Base-by-base conservation (phyloP, 441 rosid species). In the Populus trichocarpa region DNA sequence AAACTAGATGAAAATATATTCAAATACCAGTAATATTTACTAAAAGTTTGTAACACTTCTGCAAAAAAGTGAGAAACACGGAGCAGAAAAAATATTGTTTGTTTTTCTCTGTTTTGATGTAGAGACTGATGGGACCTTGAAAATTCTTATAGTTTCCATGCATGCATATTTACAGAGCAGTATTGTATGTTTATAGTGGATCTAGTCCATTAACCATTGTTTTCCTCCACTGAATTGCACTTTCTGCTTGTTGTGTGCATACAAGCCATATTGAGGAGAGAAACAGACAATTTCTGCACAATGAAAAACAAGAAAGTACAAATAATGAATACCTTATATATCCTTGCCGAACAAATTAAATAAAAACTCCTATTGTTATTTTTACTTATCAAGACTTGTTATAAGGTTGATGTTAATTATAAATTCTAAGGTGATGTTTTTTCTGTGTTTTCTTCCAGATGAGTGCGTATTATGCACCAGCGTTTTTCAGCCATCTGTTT, bases 391-490 rank as follows among this genome's bases (percentile, higher is more conserved):
- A 0, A 8, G 8, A 20, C 72, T 9, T 32, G 28, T 65, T 78
- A 63, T 22, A 25, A 61, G 71, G 23, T 78, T 66, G 64, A 71
- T 57, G n/a, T 33, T 73, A 25, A 14, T 35, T n/a, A 35, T 63
- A 69, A 68, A 25, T 32, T 46, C 12, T 70, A 67, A 33, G 13
- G 63, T 38, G 36, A 30, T 32, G 50, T 30, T 63, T 13, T 30
- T 50, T 77, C 63, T 72, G 63, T 71, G 53, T 67, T 38, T 57
- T 46, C 50, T 76, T 74, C 59, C 87, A 96, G 99, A 92, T 92
- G 97, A 96, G 97, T 87, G 96, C 97, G 78, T 94, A 96, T 70
- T 91, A 86, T 87, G 98, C 98, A 14, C 97, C 97, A 23, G 97
- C 96, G 7, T 90, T 96, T 87, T 96, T 91, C 85, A 85, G 97